phyloP scores from a whole-genome alignment of 2,329 filamentous ascomycete genomes.

The Aspergillus versicolor region DNA sequence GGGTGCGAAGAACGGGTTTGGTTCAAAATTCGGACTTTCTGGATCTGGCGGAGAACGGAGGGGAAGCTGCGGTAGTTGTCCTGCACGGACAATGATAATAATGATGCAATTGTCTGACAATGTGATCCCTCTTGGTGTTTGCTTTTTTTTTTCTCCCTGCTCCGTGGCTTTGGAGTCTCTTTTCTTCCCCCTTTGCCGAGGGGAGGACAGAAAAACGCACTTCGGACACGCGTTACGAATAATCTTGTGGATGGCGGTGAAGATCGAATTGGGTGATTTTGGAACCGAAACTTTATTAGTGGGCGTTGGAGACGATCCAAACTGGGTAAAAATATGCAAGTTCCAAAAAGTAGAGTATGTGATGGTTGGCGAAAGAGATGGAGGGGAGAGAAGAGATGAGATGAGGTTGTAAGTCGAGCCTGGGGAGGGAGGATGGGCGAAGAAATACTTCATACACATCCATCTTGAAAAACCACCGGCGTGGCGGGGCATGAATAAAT shows the following conservation, averaged over 20 bases:
- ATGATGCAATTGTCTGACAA: conserved; percentile 5
- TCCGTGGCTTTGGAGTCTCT: neutral
- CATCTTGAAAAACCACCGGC: neutral
- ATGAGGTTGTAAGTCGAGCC: neutral
- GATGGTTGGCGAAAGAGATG: neutral
- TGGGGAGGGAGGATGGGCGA: neutral
- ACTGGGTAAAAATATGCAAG: neutral
- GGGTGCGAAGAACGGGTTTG: neutral
- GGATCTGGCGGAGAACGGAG: neutral
- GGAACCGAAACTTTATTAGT: conserved; percentile 5
- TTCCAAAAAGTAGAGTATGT: neutral
- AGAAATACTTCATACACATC: neutral
- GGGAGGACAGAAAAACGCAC: neutral
- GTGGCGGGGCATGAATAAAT: neutral
- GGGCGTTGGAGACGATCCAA: neutral
- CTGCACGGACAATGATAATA: conserved; percentile 5
- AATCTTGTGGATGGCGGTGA: conserved; percentile 9
- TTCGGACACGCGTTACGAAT: neutral
- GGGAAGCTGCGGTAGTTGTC: neutral
- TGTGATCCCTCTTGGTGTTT: neutral
- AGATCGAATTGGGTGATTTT: neutral
- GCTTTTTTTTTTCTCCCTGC: conserved; percentile 5
- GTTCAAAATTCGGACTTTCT: conserved; percentile 2
- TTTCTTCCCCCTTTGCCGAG: neutral
- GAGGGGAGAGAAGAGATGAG: neutral